phyloP scores from a whole-genome alignment of 768 basidiomycete species.

The Auricularia sp. region DNA sequence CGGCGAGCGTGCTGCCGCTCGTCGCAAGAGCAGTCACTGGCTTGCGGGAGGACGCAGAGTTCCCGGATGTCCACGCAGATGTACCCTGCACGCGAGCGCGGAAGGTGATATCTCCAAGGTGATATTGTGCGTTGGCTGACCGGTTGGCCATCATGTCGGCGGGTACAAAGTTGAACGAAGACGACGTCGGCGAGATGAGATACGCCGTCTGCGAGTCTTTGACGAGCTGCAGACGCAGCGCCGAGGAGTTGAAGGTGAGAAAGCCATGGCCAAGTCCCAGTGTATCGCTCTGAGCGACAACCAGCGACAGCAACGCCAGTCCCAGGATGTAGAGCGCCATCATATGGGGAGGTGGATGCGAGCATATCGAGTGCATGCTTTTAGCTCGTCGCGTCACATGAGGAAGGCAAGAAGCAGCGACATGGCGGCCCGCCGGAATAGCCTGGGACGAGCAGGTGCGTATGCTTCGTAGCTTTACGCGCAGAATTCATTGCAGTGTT shows the following conservation, averaged over 20 bases:
- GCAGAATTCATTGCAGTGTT: not conserved
- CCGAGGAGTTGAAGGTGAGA: conserved; percentile 34
- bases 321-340: not conserved
- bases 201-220: conserved; percentile 49
- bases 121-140: conserved; percentile 39
- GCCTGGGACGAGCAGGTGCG: not conserved
- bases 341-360: not conserved
- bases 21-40: conserved; percentile 28
- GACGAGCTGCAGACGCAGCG: conserved; percentile 37
- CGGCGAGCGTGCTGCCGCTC: conserved; percentile 37
- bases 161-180: conserved; percentile 41
- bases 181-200: conserved; percentile 31
- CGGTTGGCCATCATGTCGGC: conserved; percentile 40
- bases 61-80: conserved; percentile 36
- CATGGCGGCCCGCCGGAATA: not conserved
- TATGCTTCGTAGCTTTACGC: not conserved
- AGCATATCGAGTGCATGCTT: not conserved
- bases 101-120: conserved; percentile 48
- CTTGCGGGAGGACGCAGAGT: conserved; percentile 34
- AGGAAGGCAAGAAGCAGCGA: not conserved
- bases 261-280: conserved; percentile 41
- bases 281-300: conserved; percentile 15
- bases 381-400: not conserved
- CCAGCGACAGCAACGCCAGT: not conserved
- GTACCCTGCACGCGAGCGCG: conserved; percentile 37